Evolutionary conservation across 2,329 filamentous ascomycete genomes (phyloP).

Genomic region (Colletotrichum sp.): DNA sequence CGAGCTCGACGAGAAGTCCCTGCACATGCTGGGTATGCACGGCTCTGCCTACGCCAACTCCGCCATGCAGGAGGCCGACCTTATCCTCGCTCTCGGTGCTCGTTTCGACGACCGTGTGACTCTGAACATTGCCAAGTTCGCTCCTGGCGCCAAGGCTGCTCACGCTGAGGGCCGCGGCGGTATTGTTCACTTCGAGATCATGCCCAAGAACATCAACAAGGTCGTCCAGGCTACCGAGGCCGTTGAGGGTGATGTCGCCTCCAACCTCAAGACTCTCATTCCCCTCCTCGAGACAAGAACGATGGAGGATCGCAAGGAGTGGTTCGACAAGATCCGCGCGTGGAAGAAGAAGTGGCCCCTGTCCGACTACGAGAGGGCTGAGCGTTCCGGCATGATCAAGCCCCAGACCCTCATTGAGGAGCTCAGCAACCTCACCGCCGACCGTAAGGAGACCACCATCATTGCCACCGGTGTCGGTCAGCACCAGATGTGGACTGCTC

Average conservation of each 20-base stretch:
- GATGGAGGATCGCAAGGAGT: slow-evolving; percentile 74
- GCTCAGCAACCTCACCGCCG: slow-evolving; percentile 81
- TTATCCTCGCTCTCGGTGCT: slow-evolving; percentile 92
- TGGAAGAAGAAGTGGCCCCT: slow-evolving; percentile 96
- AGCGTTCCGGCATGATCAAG: slow-evolving; percentile 83
- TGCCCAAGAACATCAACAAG: slow-evolving; percentile 99
- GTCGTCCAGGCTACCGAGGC: slow-evolving; percentile 96
- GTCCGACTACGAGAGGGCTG: slow-evolving; percentile 78
- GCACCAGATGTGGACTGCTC: slow-evolving; percentile 98
- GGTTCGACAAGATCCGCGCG: slow-evolving; percentile 86
- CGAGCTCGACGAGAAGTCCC: slow-evolving; percentile 89
- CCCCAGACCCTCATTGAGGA: slow-evolving; percentile 92
- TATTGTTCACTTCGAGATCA: slow-evolving; percentile 96
- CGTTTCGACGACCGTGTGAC: slow-evolving; percentile 98
- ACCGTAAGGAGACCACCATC: slow-evolving; percentile 83
- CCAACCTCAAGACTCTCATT: slow-evolving; percentile 78
- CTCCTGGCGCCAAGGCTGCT: slow-evolving; percentile 84
- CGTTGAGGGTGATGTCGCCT: slow-evolving; percentile 87
- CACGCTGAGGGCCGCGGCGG: slow-evolving; percentile 86
- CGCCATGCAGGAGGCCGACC: slow-evolving; percentile 95
- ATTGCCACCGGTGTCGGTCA: slow-evolving; percentile 96
- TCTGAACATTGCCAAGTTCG: slow-evolving; percentile 81
- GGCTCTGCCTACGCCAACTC: slow-evolving; percentile 97
- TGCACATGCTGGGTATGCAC: slow-evolving; percentile 99
- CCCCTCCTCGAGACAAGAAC: slow-evolving; percentile 70